A percentile compares a stretch with the other conserved stretches of the same genome.
Evolutionary conservation across 2,329 filamentous ascomycete genomes (phyloP).

Genomic region (Davidsoniella neocaledoniae): DNA sequence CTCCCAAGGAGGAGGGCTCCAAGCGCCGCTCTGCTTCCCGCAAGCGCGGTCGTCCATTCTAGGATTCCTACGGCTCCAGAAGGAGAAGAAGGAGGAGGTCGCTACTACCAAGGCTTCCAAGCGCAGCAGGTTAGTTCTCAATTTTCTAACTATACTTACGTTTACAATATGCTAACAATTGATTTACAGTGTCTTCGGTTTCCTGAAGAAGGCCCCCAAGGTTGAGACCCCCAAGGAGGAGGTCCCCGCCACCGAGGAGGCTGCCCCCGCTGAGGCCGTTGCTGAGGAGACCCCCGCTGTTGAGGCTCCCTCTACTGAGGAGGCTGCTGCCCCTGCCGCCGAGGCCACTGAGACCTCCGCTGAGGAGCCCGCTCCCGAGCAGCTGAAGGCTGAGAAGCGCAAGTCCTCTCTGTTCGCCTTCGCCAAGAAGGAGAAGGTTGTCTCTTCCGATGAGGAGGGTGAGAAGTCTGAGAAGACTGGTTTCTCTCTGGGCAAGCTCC

Average conservation of each 20-base stretch:
- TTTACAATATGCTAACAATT: slow-evolving; percentile 12
- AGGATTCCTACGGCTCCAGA: no score
- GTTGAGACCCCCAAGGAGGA: slow-evolving; percentile 30
- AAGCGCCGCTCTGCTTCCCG: slow-evolving; percentile 48
- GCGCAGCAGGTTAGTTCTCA: slow-evolving; percentile 26
- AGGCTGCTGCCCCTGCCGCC: slow-evolving; percentile 23
- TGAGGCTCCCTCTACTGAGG: slow-evolving; percentile 22
- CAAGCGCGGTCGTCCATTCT: slow-evolving; percentile 52
- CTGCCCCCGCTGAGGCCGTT: slow-evolving; percentile 42
- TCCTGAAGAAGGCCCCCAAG: slow-evolving; percentile 44
- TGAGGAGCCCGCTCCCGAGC: slow-evolving; percentile 42
- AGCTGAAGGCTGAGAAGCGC: slow-evolving; percentile 60
- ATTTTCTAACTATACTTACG: not conserved
- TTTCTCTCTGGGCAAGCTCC: slow-evolving; percentile 39
- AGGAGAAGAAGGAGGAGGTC: slow-evolving; percentile 32
- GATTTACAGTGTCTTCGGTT: slow-evolving; percentile 31
- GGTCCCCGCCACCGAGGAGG: slow-evolving; percentile 31
- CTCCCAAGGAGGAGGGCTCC: slow-evolving; percentile 21
- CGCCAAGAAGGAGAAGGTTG: slow-evolving; percentile 57
- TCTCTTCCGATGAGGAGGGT: slow-evolving; percentile 43
- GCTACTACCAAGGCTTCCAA: slow-evolving; percentile 25
- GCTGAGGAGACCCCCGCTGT: slow-evolving; percentile 36
- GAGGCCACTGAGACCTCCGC: slow-evolving; percentile 24
- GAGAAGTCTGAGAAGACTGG: slow-evolving; percentile 38
- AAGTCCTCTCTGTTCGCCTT: slow-evolving; percentile 62